phyloP scores from a whole-genome alignment of 1,139 yeast species.

The Saccharomyces hybrid region DNA sequence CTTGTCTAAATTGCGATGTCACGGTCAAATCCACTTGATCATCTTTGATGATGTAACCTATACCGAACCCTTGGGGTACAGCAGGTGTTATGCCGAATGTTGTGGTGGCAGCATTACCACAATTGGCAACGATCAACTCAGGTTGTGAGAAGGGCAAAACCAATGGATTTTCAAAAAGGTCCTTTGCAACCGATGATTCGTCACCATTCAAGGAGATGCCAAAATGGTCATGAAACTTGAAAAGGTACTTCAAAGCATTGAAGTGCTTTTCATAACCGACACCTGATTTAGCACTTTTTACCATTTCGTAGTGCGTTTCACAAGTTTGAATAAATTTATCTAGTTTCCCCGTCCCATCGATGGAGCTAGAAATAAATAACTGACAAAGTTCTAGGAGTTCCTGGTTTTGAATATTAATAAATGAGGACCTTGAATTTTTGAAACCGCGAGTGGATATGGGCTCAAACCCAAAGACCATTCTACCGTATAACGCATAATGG shows the following conservation, averaged over 20 bases:
- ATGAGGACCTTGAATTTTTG: conserved; percentile 60
- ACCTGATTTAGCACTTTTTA: conserved; percentile 51
- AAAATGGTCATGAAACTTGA: conserved; percentile 26
- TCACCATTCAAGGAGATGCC: conserved; percentile 38
- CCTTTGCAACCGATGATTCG: conserved; percentile 22
- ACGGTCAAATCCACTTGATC: conserved; percentile 57
- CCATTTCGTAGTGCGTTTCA: conserved; percentile 42
- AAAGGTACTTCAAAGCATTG: conserved; percentile 51
- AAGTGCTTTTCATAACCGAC: conserved; percentile 67
- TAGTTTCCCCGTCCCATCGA: conserved; percentile 26
- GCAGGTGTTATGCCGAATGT: conserved; percentile 76
- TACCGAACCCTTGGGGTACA: conserved; percentile 65
- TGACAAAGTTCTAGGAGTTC: conserved; percentile 49
- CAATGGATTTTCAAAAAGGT: conserved; percentile 36
- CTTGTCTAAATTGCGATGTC: conserved; percentile 68
- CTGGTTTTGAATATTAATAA: conserved; percentile 57
- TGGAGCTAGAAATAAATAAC: conserved; percentile 48
- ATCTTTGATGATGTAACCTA: conserved; percentile 66
- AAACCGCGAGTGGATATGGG: conserved; percentile 68
- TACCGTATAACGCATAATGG: conserved; percentile 67
- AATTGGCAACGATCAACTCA: conserved; percentile 47
- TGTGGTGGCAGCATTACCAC: conserved; percentile 72
- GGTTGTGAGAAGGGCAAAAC: conserved; percentile 43
- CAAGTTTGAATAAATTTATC: conserved; percentile 45
- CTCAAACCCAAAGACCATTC: conserved; percentile 57